Conservation (phyloP, 352 stramenopile genomes). For the Nothophytophthora sp. region DNA sequence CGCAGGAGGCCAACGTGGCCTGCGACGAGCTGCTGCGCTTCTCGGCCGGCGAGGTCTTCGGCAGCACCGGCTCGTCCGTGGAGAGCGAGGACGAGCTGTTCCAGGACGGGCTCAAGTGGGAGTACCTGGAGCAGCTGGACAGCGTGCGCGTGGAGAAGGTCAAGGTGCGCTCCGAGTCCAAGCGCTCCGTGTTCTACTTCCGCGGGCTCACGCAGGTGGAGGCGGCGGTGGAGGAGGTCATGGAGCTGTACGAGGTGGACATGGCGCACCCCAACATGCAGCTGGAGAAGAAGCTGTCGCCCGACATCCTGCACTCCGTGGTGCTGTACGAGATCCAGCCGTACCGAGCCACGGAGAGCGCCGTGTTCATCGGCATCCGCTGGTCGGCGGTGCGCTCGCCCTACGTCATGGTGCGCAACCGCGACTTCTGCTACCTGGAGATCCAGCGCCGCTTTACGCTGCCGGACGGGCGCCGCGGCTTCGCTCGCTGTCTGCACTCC, state of each 20-base stretch:
- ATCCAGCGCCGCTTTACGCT: constrained; percentile 73
- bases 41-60: constrained; percentile 61
- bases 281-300: constrained; percentile 71
- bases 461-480: constrained; percentile 54
- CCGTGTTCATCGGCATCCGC: constrained; percentile 75
- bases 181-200: constrained; percentile 74
- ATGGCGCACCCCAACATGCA: constrained; percentile 73
- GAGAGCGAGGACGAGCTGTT: constrained; percentile 30
- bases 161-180: constrained; percentile 58
- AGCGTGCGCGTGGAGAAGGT: constrained; percentile 78
- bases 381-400: constrained; percentile 73
- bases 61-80: constrained; percentile 20
- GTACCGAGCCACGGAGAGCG: constrained; percentile 51
- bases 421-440: constrained; percentile 80
- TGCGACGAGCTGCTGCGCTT: constrained; percentile 81
- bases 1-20: constrained; percentile 65
- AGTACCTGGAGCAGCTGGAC: constrained; percentile 71
- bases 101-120: constrained; percentile 63
- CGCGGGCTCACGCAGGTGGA: constrained; percentile 72
- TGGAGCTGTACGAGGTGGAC: constrained; percentile 78
- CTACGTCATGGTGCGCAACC: constrained; percentile 75
- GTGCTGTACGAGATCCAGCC: constrained; percentile 78
- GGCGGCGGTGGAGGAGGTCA: constrained; percentile 62
- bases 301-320: constrained; percentile 76
- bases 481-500: constrained; percentile 76